Evolutionary conservation across 2,329 filamentous ascomycete species (phyloP).

Genomic region (Colletotrichum neosansevieriae): DNA sequence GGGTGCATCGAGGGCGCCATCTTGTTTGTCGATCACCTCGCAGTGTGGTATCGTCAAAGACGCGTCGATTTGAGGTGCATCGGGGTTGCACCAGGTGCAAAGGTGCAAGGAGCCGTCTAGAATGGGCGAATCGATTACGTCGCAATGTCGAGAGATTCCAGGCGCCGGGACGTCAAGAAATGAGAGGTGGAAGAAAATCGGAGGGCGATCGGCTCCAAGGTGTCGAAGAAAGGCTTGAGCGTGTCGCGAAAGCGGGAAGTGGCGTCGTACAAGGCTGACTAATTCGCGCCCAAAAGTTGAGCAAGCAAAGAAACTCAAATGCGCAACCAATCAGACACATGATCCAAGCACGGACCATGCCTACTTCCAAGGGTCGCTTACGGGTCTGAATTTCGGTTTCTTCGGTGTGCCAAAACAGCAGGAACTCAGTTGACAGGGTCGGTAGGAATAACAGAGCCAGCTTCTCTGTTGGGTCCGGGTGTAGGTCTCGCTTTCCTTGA

Average conservation of each 20-base stretch:
- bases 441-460: neutral
- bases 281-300: neutral
- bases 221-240: neutral
- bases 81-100: too few species aligned
- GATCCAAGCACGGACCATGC: slow-evolving; percentile 10
- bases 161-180: neutral
- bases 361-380: neutral
- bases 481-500: neutral
- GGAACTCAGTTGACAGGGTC: too few species aligned
- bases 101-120: neutral
- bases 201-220: neutral
- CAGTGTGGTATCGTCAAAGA: neutral
- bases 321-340: slow-evolving; percentile 26
- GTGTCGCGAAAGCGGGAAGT: slow-evolving; percentile 23
- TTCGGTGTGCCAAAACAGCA: neutral
- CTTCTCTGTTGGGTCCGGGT: neutral
- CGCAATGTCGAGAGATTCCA: neutral
- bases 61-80: neutral
- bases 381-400: slow-evolving; percentile 20
- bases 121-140: neutral
- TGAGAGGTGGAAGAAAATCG: neutral
- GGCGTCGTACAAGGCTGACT: slow-evolving; percentile 14
- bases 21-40: slow-evolving; percentile 45
- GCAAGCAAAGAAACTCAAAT: slow-evolving; percentile 1
- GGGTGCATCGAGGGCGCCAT: slow-evolving; percentile 84